Evolutionary conservation across 2,329 filamentous ascomycete genomes (phyloP).

Genomic region (Monosporascus cannonballus): DNA sequence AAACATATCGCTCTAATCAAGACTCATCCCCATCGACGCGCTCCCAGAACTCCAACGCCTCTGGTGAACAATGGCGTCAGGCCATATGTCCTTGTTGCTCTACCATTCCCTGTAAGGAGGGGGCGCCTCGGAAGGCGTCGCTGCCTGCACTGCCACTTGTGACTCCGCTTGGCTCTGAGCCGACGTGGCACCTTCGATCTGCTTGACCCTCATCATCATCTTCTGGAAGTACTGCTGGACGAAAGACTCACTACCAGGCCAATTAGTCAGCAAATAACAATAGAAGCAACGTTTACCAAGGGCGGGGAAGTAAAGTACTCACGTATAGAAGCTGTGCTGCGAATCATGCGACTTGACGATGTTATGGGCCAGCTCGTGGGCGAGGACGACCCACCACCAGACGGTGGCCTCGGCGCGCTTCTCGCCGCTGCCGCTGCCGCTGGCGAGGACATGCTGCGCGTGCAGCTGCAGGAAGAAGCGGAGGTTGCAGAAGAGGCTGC

Average conservation of each 20-base stretch:
- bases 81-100: not conserved
- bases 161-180: not conserved
- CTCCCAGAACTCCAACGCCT: too few species aligned
- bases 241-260: conserved; percentile 57
- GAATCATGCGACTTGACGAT: conserved; percentile 72
- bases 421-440: conserved; percentile 22
- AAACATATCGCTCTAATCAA: too few species aligned
- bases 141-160: not conserved
- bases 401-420: conserved; percentile 63
- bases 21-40: too few species aligned
- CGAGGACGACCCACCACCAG: conserved; percentile 95
- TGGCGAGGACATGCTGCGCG: conserved; percentile 35
- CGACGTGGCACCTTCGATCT: conserved; percentile 7
- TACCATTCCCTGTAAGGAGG: not conserved
- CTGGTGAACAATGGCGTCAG: too few species aligned
- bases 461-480: conserved; percentile 82
- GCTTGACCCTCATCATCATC: conserved; percentile 51
- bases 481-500: conserved; percentile 90
- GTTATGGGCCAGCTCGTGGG: conserved; percentile 95
- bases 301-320: conserved; percentile 23
- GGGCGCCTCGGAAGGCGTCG: not conserved
- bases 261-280: too few species aligned
- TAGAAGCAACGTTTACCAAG: too few species aligned
- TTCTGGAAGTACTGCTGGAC: conserved; percentile 70
- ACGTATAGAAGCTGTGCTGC: conserved; percentile 78